phyloP scores from a whole-genome alignment of 2,329 filamentous ascomycete genomes.

The Cladosporium sp. region DNA sequence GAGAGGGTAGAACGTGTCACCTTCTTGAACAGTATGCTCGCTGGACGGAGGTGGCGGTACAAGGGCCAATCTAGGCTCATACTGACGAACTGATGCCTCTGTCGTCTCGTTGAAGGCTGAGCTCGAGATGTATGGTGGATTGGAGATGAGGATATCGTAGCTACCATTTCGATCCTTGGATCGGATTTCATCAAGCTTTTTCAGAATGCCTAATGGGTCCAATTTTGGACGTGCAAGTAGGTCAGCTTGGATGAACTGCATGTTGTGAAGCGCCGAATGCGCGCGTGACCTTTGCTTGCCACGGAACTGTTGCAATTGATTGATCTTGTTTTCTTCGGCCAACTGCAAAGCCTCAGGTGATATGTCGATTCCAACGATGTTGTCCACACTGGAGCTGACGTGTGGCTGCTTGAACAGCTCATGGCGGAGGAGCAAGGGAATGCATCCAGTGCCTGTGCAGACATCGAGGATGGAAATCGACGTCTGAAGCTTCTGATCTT shows the following conservation, averaged over 20 bases:
- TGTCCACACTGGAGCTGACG: conserved; percentile 32
- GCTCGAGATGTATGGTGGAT: conserved; percentile 85
- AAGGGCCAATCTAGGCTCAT: conserved; percentile 76
- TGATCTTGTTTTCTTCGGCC: conserved; percentile 61
- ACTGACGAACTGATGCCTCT: conserved; percentile 69
- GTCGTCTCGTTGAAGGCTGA: conserved; percentile 60
- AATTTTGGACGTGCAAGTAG: conserved; percentile 17
- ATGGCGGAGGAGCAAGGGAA: conserved; percentile 70
- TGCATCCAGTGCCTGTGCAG: conserved; percentile 89
- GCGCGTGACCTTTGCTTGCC: not conserved
- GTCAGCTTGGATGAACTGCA: conserved; percentile 34
- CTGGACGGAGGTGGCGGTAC: conserved; percentile 49
- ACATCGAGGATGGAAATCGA: conserved; percentile 69
- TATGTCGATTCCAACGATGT: conserved; percentile 69
- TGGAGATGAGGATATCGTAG: conserved; percentile 68
- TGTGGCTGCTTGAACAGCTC: conserved; percentile 44
- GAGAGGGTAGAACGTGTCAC: conserved; percentile 64
- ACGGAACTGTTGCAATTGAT: conserved; percentile 21
- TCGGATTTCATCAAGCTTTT: not conserved
- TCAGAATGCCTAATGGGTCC: not conserved
- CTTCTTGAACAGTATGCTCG: conserved; percentile 25
- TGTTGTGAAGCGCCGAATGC: conserved; percentile 16
- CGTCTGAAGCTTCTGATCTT: conserved; percentile 15
- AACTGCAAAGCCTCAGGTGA: conserved; percentile 62
- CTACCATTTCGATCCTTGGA: no score